Percentiles rank a stretch among this genome's conserved stretches.
Conservation (phyloP, 2,329 filamentous ascomycete species). For the Chaetomium globosum region DNA sequence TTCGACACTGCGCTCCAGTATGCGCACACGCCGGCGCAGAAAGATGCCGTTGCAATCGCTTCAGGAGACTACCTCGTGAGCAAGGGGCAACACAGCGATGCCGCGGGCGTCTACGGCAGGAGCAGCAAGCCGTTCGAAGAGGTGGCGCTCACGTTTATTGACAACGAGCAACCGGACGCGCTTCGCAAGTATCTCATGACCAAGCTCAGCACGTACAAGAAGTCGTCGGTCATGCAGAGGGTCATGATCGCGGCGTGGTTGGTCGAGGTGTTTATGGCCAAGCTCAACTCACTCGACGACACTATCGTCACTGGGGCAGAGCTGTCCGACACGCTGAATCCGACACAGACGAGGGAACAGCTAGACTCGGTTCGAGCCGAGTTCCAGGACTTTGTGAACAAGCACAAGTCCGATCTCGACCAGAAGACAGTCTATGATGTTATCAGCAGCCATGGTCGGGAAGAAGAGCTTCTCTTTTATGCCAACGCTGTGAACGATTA, state of each 20-base stretch:
- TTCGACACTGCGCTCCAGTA: slow-evolving; percentile 88
- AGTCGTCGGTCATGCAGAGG: slow-evolving; percentile 84
- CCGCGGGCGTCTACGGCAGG: slow-evolving; percentile 86
- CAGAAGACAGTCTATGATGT: slow-evolving; percentile 92
- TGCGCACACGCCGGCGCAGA: slow-evolving; percentile 77
- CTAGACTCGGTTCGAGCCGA: slow-evolving; percentile 72
- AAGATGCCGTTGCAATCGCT: slow-evolving; percentile 86
- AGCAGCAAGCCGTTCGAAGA: slow-evolving; percentile 98
- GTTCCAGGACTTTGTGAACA: slow-evolving; percentile 84
- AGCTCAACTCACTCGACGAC: slow-evolving; percentile 91
- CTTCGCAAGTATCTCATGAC: slow-evolving; percentile 85
- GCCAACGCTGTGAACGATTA: slow-evolving; percentile 87
- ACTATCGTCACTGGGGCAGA: slow-evolving; percentile 89
- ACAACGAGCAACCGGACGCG: slow-evolving; percentile 86
- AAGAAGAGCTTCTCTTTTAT: slow-evolving; percentile 89
- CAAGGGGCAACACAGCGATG: slow-evolving; percentile 81
- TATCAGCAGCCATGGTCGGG: slow-evolving; percentile 90
- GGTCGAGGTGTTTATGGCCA: slow-evolving; percentile 95
- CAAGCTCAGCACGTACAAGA: slow-evolving; percentile 80
- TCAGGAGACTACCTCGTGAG: slow-evolving; percentile 86
- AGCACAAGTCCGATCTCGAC: slow-evolving; percentile 85
- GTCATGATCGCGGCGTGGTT: slow-evolving; percentile 96
- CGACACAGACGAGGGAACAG: slow-evolving; percentile 70
- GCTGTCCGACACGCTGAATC: slow-evolving; percentile 69
- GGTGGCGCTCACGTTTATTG: slow-evolving; percentile 87